Percentiles rank a stretch among this genome's conserved stretches.
These are phyloP conservation scores for Euryodendron excelsum DNA, from an alignment of 148 eudicot species.

Conservation along the genomic window DNA sequence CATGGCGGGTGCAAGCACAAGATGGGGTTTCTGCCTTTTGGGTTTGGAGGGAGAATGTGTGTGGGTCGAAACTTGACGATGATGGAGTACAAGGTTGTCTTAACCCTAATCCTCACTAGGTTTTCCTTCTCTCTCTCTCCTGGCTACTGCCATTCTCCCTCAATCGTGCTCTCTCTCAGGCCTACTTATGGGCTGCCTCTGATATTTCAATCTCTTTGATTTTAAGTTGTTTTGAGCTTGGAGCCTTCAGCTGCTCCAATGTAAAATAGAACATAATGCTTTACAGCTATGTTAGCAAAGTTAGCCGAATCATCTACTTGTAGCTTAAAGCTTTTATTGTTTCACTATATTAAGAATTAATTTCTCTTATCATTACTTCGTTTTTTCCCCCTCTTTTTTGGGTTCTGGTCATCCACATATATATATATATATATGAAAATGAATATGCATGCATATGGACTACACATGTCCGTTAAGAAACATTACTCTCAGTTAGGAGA, in stretches of 20 bases:
- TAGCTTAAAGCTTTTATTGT: too few species aligned
- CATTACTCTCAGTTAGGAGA: too few species aligned
- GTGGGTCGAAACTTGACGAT: conserved; percentile 59
- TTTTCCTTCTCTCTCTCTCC: conserved; percentile 69
- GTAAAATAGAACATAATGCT: neutral
- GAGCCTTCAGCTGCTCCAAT: neutral
- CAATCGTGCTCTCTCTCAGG: conserved; percentile 63
- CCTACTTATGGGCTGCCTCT: conserved; percentile 67
- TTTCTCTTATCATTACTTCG: too few species aligned
- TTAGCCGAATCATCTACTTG: neutral
- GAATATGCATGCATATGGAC: too few species aligned
- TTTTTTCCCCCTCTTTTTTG: too few species aligned
- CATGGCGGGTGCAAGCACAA: conserved; percentile 72
- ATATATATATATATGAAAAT: too few species aligned
- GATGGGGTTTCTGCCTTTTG: conserved; percentile 90
- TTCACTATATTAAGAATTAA: too few species aligned
- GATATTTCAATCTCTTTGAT: conserved; percentile 36
- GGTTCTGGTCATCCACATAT: too few species aligned
- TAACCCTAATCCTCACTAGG: conserved; percentile 45
- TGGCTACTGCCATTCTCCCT: conserved; percentile 60
- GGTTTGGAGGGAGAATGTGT: conserved; percentile 96
- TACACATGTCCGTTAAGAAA: too few species aligned
- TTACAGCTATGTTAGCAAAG: neutral
- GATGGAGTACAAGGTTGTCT: conserved; percentile 79
- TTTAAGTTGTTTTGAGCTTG: neutral